Evolutionary conservation across 164 flowering plant species (phyloP), one percentile per base, ranked within the genome.

Genomic region (Tinospora cordifolia): DNA sequence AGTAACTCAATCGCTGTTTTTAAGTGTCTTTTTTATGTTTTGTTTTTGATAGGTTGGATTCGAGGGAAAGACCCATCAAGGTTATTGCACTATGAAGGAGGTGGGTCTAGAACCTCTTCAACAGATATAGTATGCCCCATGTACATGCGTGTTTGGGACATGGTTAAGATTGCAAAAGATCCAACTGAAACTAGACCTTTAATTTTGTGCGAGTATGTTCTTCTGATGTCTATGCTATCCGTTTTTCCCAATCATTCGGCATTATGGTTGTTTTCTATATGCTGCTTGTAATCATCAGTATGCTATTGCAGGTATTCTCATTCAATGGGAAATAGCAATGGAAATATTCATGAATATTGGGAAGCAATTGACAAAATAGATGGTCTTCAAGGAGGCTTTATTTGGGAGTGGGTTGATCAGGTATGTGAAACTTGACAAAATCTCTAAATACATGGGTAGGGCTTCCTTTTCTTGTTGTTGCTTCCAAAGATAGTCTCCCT

Each of bases 371-470:
- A 92, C 75, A 82, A 57, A 76, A 94, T 88, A 57, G 80, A 86
- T 82, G 99, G 99, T 65, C 94, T 94, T 44, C 99, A 94, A 83
- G 99, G 99, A 71, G 99, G 99, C 59, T 92, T 94, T 81, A 90
- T 94, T 47, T 94, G 99, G 98, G 98, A 92, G 19, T 94, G 99
- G 99, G 94, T 83, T 75, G 98, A 94, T 80, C 96, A 90, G 93
- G 94, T 90, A 41, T n/a, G 38, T 59, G 11, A 51, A 66, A 70
- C 40, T 22, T 15, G n/a, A 63, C 21, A 47, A 39, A 34, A 40
- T 62, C 26, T 60, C 21, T 51, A 4, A 51, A 15, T 15, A 51
- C 58, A 51, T 51, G 17, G 58, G 1, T n/a, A n/a, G 22, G 19
- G n/a, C 17, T 51, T 51, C 59, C 59, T 27, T 68, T 27, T 68